A percentile compares a stretch with the other conserved stretches of the same genome.
Conservation (phyloP, 306 rosid species). For the Cucurbita argyrosperma region DNA sequence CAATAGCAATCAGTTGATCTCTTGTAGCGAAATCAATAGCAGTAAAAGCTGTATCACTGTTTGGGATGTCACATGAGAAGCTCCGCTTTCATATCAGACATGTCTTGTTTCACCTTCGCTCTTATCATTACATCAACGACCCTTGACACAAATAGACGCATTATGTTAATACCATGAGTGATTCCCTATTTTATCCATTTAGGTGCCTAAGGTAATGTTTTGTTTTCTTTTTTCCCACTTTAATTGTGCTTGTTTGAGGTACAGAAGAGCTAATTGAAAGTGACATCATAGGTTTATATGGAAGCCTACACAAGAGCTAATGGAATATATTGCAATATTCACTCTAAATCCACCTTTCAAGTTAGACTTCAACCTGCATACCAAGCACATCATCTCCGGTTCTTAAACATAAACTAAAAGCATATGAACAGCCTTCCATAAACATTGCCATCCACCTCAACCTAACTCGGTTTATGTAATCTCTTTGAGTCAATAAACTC, state of each 20-base stretch:
- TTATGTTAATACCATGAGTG: not conserved
- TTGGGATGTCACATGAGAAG: constrained; percentile 39
- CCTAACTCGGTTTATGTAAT: constrained; percentile 9
- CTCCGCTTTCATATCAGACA: too few relatives aligned
- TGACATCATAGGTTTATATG: constrained; percentile 51
- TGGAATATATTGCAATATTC: constrained; percentile 52
- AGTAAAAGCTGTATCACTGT: constrained; percentile 73
- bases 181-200: not conserved
- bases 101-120: too few relatives aligned
- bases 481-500: too few relatives aligned
- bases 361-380: constrained; percentile 75
- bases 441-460: constrained; percentile 57
- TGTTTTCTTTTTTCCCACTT: not conserved
- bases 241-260: not conserved
- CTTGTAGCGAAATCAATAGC: constrained; percentile 59
- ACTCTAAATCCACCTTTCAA: constrained; percentile 60
- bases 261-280: not conserved
- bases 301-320: constrained; percentile 40
- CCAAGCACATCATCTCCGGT: constrained; percentile 62
- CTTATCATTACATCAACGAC: too few relatives aligned
- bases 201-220: not conserved
- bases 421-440: constrained; percentile 52
- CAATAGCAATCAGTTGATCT: constrained; percentile 59
- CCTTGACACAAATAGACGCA: not conserved
- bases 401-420: constrained; percentile 63